Evolutionary conservation across 768 basidiomycete species (phyloP), one percentile per base, ranked within the genome.

Genomic region (Tricholoma sp.): DNA sequence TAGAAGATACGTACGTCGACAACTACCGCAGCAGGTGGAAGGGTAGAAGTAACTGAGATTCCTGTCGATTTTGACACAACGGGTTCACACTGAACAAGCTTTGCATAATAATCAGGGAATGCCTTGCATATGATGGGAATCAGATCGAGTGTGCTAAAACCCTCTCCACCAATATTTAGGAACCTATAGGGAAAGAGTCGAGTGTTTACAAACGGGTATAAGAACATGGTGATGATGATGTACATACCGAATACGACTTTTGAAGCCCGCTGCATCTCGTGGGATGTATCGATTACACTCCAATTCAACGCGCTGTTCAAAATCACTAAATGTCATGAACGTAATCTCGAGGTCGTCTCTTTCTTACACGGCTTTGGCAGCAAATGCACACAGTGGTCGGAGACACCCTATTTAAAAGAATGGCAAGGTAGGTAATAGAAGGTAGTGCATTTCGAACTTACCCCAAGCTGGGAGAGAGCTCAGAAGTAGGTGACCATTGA

Each of bases 401-500:
- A 45, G 20, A 45, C 24, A 28, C 12, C 44, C 44, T 45, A 5
- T 18, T n/a, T 24, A 18, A 9, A 2, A 10, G 10, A 17, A 18
- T 42, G 6, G 20, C 6, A 6, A 9, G 10, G 9, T 6, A 18
- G 18, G 5, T 18, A 42, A 15, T 20, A 39, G n/a, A 13, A n/a
- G 2, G 24, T 9, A 18, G 41, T 20, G 17, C 17, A 20, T 20
- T 10, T 15, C 20, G 41, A 42, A 15, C 41, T 18, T 20, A 42
- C 41, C 41, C 41, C 41, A 42, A 20, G 18, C 18, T 15, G 41
- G 41, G 18, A 42, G 18, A 42, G 17, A 42, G 17, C 31, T 54
- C 31, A 48, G 61, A 15, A 49, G 12, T 8, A 53, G 57, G 12
- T 53, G 54, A n/a, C 48, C 13, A 32, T n/a, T 39, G 37, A 6